Evolutionary conservation across 1,284 basidiomycete species (phyloP), one percentile per base, ranked within the genome.

Genomic region (Ganoderma resinaceum): DNA sequence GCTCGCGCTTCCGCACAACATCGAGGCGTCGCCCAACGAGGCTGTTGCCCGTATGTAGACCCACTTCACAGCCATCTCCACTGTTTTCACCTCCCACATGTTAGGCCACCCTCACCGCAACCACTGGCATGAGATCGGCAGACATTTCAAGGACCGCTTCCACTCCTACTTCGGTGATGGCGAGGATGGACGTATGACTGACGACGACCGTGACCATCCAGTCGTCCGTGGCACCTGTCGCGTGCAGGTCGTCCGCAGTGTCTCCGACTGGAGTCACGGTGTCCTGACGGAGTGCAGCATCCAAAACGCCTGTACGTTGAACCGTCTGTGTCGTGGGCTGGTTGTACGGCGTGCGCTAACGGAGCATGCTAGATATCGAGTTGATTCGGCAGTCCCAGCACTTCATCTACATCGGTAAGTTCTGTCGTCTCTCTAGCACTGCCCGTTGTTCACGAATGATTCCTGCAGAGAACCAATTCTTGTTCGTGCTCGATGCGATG

Each of bases 251-350:
- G 84, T 95, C 38, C 87, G 95, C 63, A 95, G 93, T 70, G 92
- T 95, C 20, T 90, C 86, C 3, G 96, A 98, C 80, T 98, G 95
- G 95, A 94, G 92, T 77, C 94, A 96, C 77, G 96, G 96, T 23
- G 92, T 95, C 29, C 83, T 96, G 72, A 91, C 89, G 1, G 95
- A 97, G 79, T 86, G 89, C 72, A 94, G 91, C 78, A 93, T 97
- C 67, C 95, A 96, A 81, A 90, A 91, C 74, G 93, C 93, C 65
- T 95, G 93, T 95, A 77, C 79, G 92, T 87, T 26, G 42, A 3
- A 7, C 18, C 18, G n/a, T 16, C 4, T n/a, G 23, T n/a, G 14
- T 4, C 16, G 23, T n/a, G 14, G n/a, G 5, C 18, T 65, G 7
- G 38, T 68, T 35, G 66, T 43, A 61, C 33, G 46, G 46, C 31